Evolutionary conservation across 176 grass and related monocot species (phyloP).

Genomic region (Oryza glumipatula): DNA sequence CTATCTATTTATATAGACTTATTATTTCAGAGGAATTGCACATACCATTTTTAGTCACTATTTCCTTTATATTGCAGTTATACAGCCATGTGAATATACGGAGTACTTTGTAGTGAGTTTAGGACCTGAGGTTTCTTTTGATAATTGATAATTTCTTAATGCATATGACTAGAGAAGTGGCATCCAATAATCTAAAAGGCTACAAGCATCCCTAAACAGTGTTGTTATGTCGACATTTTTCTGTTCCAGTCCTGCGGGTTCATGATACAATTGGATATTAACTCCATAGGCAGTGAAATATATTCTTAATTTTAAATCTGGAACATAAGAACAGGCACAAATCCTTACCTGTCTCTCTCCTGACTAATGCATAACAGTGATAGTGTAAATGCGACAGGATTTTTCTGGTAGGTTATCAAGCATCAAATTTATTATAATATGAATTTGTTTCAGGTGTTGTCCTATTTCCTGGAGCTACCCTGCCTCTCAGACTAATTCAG

Average conservation of each 20-base stretch:
- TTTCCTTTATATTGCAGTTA: conserved; percentile 7
- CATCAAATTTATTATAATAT: conserved; percentile 34
- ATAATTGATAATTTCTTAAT: conserved; percentile 1
- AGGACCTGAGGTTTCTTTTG: conserved; percentile 13
- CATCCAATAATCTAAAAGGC: not conserved
- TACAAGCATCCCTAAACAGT: conserved; percentile 2
- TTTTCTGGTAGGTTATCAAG: conserved; percentile 12
- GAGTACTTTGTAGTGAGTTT: conserved; percentile 5
- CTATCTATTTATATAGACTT: too few relatives aligned
- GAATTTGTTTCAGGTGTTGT: conserved; percentile 70
- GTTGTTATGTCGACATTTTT: not conserved
- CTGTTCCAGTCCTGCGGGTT: not conserved
- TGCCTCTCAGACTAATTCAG: conserved; percentile 87
- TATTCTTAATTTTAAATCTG: conserved; percentile 15
- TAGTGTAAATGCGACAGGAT: not conserved
- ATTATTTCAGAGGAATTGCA: not conserved
- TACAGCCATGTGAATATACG: not conserved
- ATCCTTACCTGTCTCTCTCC: conserved; percentile 7
- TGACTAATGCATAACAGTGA: conserved; percentile 20
- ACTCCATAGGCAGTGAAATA: conserved; percentile 1
- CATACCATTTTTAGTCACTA: not conserved
- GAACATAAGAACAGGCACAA: not conserved
- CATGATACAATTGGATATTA: not conserved
- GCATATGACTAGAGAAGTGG: conserved; percentile 16
- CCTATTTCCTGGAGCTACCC: conserved; percentile 90